These are phyloP conservation scores for Mrakia gelida DNA, from an alignment of 768 basidiomycete species.

Conservation along the genomic window DNA sequence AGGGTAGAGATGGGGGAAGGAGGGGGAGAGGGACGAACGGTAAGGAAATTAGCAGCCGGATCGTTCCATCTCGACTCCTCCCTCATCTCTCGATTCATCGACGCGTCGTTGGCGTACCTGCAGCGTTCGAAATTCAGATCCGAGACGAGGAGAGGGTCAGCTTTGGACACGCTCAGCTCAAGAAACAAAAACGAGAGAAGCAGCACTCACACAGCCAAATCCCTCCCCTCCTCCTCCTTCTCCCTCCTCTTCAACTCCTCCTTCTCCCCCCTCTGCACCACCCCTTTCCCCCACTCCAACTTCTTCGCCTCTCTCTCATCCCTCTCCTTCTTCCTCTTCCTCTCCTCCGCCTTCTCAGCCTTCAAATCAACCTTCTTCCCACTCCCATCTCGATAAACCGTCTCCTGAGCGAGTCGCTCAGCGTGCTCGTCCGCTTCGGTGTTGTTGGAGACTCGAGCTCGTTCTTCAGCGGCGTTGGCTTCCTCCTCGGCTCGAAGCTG, in stretches of 20 bases:
- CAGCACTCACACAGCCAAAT: constrained; percentile 60
- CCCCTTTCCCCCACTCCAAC: constrained; percentile 97
- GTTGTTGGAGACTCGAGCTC: constrained; percentile 37
- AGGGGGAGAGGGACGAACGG: constrained; percentile 61
- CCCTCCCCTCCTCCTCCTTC: constrained; percentile 61
- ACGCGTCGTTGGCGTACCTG: constrained; percentile 68
- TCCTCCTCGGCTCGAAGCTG: constrained; percentile 58
- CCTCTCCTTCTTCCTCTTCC: constrained; percentile 67
- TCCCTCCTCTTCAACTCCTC: constrained; percentile 63
- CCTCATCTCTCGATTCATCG: constrained; percentile 78
- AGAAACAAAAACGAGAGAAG: background rate
- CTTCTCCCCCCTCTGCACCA: constrained; percentile 78
- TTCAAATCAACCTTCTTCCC: constrained; percentile 88
- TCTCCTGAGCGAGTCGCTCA: constrained; percentile 61
- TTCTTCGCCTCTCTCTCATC: constrained; percentile 76
- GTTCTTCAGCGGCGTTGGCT: constrained; percentile 45
- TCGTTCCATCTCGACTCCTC: constrained; percentile 88
- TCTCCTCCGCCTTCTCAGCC: constrained; percentile 76
- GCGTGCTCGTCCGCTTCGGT: constrained; percentile 36
- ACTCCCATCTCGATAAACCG: constrained; percentile 84
- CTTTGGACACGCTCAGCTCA: no score
- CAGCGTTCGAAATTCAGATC: background rate
- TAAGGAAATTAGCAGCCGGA: constrained; percentile 91
- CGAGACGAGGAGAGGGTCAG: no score
- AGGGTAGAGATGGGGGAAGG: background rate